Evolutionary conservation across 176 grass and related monocot genomes (phyloP).

Genomic region (Paspalum vaginatum): DNA sequence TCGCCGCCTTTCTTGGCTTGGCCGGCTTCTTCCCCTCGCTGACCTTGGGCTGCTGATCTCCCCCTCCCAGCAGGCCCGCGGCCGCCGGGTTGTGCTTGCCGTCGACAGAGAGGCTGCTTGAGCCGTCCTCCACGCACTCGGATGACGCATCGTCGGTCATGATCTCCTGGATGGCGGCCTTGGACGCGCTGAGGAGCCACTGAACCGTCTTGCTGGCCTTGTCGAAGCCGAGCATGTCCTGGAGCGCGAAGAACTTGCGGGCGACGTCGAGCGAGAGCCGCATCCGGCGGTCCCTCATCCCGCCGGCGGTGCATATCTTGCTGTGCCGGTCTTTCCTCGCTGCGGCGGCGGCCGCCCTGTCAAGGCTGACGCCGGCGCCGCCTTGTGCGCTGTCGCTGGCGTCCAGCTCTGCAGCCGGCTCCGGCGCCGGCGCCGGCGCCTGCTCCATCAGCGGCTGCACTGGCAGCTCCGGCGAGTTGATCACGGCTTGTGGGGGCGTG

Average conservation of each 20-base stretch:
- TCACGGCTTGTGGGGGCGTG: constrained; percentile 13
- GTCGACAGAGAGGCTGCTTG: constrained; percentile 64
- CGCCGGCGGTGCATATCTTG: constrained; percentile 87
- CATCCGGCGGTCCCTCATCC: constrained; percentile 90
- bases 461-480: constrained; percentile 31
- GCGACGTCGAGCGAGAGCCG: constrained; percentile 87
- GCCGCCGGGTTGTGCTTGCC: constrained; percentile 42
- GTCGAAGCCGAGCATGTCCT: constrained; percentile 93
- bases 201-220: constrained; percentile 98
- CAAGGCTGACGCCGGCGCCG: neutral
- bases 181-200: constrained; percentile 87
- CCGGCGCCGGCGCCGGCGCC: neutral
- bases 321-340: constrained; percentile 89
- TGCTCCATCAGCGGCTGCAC: constrained; percentile 28
- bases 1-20: constrained; percentile 41
- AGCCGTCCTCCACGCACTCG: constrained; percentile 63
- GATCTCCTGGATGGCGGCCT: constrained; percentile 74
- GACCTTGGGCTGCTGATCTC: neutral
- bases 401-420: neutral
- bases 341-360: constrained; percentile 21
- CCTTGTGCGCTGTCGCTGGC: neutral
- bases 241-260: constrained; percentile 82
- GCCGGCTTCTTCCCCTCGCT: constrained; percentile 53
- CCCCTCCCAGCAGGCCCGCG: neutral
- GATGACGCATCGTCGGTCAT: constrained; percentile 54